These are phyloP conservation scores for Metschnikowia noctiluminum DNA, from an alignment of 805 yeast genomes.

Conservation along the genomic window DNA sequence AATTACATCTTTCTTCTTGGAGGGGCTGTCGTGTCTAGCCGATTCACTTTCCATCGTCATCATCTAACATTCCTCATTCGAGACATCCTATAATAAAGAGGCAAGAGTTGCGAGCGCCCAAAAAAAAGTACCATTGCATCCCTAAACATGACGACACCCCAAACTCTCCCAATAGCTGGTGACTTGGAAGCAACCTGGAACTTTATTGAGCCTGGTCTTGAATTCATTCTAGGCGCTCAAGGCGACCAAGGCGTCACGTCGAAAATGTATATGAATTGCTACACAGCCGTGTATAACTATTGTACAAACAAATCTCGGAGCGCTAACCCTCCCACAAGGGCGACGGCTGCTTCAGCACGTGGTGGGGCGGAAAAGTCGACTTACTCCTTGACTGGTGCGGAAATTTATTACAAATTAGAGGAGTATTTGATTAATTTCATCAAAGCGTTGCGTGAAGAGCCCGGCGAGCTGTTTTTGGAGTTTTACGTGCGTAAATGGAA, in stretches of 20 bases:
- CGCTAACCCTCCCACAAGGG: conserved; percentile 12
- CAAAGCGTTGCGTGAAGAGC: conserved; percentile 43
- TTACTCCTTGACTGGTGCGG: conserved; percentile 77
- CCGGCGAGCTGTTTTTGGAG: conserved; percentile 24
- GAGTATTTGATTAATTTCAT: conserved; percentile 63
- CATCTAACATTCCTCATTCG: too few relatives aligned
- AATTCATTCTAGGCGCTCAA: conserved; percentile 64
- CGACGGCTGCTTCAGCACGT: conserved; percentile 6
- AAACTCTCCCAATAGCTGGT: conserved; percentile 50
- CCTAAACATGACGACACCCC: conserved; percentile 13
- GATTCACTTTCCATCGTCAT: too few relatives aligned
- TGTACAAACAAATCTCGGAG: conserved; percentile 77
- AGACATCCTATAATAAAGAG: neutral
- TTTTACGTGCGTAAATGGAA: conserved; percentile 67
- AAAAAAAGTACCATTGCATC: neutral
- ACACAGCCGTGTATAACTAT: conserved; percentile 89
- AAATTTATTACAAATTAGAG: conserved; percentile 71
- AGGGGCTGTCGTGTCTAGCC: too few relatives aligned
- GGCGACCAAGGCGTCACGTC: conserved; percentile 64
- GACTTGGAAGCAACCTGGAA: conserved; percentile 72
- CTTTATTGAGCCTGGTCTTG: conserved; percentile 73
- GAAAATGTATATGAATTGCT: conserved; percentile 80
- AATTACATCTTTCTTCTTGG: too few relatives aligned
- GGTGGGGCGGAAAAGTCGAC: conserved; percentile 24
- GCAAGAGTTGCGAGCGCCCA: neutral